phyloP scores from a whole-genome alignment of 2,329 filamentous ascomycete species.

The Microdochium paspali region DNA sequence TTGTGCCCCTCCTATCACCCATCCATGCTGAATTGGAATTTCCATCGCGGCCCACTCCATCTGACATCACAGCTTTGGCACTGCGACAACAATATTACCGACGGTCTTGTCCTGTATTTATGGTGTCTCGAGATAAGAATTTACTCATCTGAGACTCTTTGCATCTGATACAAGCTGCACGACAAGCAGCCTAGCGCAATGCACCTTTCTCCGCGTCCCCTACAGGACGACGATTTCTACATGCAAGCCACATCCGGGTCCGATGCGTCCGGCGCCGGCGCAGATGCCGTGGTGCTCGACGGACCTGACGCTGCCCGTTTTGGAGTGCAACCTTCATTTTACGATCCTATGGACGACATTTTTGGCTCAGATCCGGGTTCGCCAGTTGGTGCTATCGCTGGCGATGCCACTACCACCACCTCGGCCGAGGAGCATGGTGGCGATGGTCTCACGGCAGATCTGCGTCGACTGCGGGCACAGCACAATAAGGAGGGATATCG shows the following conservation, averaged over 20 bases:
- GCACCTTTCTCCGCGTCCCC: not conserved
- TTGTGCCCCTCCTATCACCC: not conserved
- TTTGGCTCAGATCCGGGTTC: not conserved
- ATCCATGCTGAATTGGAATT: not conserved
- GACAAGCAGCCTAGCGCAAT: not conserved
- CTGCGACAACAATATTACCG: too few relatives aligned
- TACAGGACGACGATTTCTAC: not conserved
- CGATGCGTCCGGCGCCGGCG: not conserved
- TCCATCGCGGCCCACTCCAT: not conserved
- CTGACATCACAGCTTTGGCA: not conserved
- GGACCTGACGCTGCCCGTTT: not conserved
- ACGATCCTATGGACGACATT: not conserved
- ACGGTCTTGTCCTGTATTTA: too few relatives aligned
- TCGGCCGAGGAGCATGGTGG: constrained; percentile 18
- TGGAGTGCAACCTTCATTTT: not conserved
- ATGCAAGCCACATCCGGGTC: not conserved
- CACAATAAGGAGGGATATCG: constrained; percentile 85
- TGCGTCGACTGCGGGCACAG: constrained; percentile 63
- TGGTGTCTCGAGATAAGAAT: too few relatives aligned
- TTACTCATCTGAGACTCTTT: too few relatives aligned
- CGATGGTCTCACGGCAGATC: constrained; percentile 43
- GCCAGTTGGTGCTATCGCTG: not conserved
- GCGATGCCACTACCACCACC: not conserved
- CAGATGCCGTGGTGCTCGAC: not conserved
- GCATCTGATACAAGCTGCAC: too few relatives aligned